A percentile compares a stretch with the other conserved stretches of the same genome.
phyloP scores from a whole-genome alignment of 345 rosid species.

The Mercurialis annua region DNA sequence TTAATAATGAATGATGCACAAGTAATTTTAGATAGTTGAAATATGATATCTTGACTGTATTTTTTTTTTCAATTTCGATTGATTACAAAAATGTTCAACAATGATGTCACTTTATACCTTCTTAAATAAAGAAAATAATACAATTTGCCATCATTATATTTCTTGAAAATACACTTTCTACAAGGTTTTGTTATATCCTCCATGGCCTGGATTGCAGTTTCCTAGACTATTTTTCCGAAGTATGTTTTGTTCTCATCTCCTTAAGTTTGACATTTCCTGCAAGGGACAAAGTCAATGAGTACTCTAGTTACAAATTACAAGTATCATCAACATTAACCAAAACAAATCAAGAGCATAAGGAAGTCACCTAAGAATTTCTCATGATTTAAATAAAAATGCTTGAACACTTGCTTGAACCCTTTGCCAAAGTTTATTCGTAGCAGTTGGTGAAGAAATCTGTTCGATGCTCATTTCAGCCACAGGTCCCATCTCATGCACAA shows the following conservation, averaged over 20 bases:
- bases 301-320: background rate
- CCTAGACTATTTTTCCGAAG: background rate
- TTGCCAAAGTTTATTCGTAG: conserved; percentile 31
- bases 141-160: background rate
- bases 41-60: background rate
- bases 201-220: background rate
- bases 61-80: background rate
- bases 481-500: conserved; percentile 55
- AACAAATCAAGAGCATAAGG: no score
- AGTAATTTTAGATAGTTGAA: background rate
- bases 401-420: conserved; percentile 34
- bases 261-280: conserved; percentile 9
- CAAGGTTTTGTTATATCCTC: conserved; percentile 1
- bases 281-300: background rate
- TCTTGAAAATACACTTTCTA: background rate
- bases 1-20: background rate
- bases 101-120: background rate
- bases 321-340: background rate
- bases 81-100: conserved; percentile 2
- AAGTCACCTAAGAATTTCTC: no score
- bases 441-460: conserved; percentile 12
- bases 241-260: background rate
- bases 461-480: conserved; percentile 35
- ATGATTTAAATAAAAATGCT: conserved; percentile 26
- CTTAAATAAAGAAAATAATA: background rate